Conservation (phyloP, 1,284 basidiomycete species). For the Boletellus sp. region DNA sequence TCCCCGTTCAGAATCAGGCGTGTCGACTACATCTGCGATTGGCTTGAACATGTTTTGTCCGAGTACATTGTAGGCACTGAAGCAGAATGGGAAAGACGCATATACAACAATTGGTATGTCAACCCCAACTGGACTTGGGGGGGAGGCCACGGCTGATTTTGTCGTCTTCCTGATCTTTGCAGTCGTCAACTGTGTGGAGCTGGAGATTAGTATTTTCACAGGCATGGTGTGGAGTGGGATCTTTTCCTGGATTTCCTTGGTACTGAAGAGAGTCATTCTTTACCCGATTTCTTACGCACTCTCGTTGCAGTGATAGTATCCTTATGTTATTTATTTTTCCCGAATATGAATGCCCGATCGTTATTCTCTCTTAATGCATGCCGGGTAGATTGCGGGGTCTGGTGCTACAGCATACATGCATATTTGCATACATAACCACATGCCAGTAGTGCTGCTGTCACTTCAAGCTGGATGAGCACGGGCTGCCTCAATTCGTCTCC, state of each 20-base stretch:
- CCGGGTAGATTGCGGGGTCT: neutral
- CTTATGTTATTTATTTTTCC: constrained; percentile 3
- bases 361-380: constrained; percentile 5
- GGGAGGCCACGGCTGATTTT: neutral
- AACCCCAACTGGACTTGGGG: neutral
- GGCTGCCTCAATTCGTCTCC: constrained; percentile 78
- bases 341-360: constrained; percentile 7
- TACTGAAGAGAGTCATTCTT: constrained; percentile 5
- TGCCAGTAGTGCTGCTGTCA: constrained; percentile 5
- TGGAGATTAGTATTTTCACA: neutral
- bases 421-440: constrained; percentile 31
- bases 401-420: constrained; percentile 32
- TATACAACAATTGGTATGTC: constrained; percentile 27
- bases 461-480: constrained; percentile 33
- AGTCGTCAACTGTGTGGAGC: constrained; percentile 11
- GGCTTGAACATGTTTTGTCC: constrained; percentile 31
- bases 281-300: neutral
- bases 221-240: neutral
- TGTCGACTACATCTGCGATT: constrained; percentile 31
- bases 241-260: neutral
- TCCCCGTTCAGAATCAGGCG: constrained; percentile 32
- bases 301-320: neutral
- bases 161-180: neutral
- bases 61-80: constrained; percentile 29
- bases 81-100: constrained; percentile 30